Conservation (phyloP, 2,329 filamentous ascomycete genomes). For the Neurospora crassa region DNA sequence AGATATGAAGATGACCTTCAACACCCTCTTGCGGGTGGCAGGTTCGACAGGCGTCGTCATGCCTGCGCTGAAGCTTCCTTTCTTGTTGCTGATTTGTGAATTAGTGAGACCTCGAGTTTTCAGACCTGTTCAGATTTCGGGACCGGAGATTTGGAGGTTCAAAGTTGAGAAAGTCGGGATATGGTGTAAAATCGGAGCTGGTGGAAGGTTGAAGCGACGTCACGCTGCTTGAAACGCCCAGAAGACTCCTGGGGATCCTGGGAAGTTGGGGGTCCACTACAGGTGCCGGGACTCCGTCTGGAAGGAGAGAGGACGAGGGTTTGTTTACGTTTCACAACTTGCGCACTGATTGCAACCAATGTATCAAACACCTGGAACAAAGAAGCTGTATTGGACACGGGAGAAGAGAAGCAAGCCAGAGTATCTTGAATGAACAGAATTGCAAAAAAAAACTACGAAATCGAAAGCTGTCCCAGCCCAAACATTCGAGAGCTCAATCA, state of each 20-base stretch:
- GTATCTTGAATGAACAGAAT: background rate
- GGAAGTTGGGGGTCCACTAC: background rate
- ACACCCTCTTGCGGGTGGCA: constrained; percentile 63
- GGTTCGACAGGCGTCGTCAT: constrained; percentile 39
- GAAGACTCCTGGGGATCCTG: background rate
- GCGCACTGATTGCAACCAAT: background rate
- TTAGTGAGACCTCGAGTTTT: background rate
- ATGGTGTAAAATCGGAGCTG: background rate
- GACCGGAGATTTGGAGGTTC: background rate
- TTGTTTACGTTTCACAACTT: background rate
- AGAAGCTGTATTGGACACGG: background rate
- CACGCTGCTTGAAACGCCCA: background rate
- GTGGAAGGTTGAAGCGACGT: background rate
- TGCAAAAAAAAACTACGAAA: background rate
- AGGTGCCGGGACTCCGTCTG: background rate
- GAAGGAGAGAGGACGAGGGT: background rate
- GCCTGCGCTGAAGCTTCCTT: constrained; percentile 1
- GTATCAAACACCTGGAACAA: background rate
- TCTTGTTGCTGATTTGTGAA: background rate
- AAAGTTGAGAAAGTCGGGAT: background rate
- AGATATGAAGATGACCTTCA: constrained; percentile 82
- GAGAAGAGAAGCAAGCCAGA: background rate
- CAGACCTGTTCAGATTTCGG: background rate
- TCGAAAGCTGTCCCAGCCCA: background rate
- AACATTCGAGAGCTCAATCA: background rate